Base-by-base conservation (phyloP, 768 basidiomycete genomes). In the Pleurotus platypus region DNA sequence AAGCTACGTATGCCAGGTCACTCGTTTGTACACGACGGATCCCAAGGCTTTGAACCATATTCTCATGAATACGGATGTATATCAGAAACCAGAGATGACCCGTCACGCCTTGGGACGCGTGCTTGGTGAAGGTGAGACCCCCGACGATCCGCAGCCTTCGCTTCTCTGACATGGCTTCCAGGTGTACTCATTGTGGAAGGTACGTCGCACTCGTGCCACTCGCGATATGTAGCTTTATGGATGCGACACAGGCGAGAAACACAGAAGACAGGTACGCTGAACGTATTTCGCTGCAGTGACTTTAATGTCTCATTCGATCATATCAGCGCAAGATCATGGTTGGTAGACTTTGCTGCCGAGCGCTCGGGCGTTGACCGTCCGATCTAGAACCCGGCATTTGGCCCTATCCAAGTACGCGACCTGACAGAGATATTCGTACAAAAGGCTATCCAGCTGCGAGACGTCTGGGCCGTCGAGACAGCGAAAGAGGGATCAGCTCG, bases 21-120 rank as follows among this genome's bases (percentile, higher is more conserved):
- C 45, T 18, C 68, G 73, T 5, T 65, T 83, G 20, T 68, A 75
- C 63, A 82, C 82, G 0, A 57, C 71, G 39, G 84, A 86, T 58
- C 68, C 77, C 0, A 70, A 72, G 2, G 83, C 81, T 2, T 22
- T 85, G 30, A 70, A 74, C 15, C 77, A 84, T 59, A 72, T 86
- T 57, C 69, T 86, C 8, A 67, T 68, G 4, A 77, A 83, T 57
- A 64, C 69, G 13, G 65, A 72, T 12, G 67, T 69, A 37, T 82
- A 78, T 40, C 73, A 74, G 45, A 84, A 83, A 62, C 70, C 79
- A 0, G 66, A 69, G 5, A 49, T 60, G 0, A 39, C 61, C 6
- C 65, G 72, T n/a, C 61, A 57, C 15, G 60, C 27, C 22, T 62
- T 80, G 7, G 51, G 58, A 0, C 61, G 60, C 16, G 51, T 78